Evolutionary conservation across 2,329 filamentous ascomycete species (phyloP).

Genomic region (Colletotrichum scovillei): DNA sequence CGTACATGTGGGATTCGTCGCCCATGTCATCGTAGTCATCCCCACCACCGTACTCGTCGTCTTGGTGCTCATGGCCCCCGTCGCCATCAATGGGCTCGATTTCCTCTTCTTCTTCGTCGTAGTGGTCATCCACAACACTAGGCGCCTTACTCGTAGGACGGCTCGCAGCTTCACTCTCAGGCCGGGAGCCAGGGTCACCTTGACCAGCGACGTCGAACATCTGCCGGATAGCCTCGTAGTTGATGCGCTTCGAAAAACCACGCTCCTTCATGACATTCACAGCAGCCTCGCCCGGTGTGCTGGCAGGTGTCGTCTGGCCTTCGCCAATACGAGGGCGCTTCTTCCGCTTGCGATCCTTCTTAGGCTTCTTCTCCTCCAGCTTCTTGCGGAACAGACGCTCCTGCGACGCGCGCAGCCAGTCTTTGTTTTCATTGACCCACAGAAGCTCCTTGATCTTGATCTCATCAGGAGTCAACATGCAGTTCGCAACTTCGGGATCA

Average conservation of each 20-base stretch:
- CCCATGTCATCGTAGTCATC: slow-evolving; percentile 48
- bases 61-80: slow-evolving; percentile 39
- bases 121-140: slow-evolving; percentile 49
- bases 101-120: slow-evolving; percentile 50
- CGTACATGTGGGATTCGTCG: slow-evolving; percentile 40
- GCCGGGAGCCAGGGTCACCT: slow-evolving; percentile 60
- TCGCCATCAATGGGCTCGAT: slow-evolving; percentile 42
- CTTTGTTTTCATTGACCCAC: slow-evolving; percentile 95
- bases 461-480: slow-evolving; percentile 79
- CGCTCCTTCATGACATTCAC: slow-evolving; percentile 75
- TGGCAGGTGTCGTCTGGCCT: slow-evolving; percentile 73
- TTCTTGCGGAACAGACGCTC: slow-evolving; percentile 83
- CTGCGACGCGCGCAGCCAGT: slow-evolving; percentile 89
- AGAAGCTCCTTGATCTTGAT: slow-evolving; percentile 87
- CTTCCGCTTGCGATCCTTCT: slow-evolving; percentile 66
- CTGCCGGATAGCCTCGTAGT: slow-evolving; percentile 72
- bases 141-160: slow-evolving; percentile 47
- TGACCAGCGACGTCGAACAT: slow-evolving; percentile 63
- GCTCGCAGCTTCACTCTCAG: slow-evolving; percentile 56
- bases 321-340: slow-evolving; percentile 71
- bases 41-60: slow-evolving; percentile 46
- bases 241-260: slow-evolving; percentile 79
- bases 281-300: slow-evolving; percentile 76
- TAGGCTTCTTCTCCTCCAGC: slow-evolving; percentile 67
- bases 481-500: slow-evolving; percentile 87